Evolutionary conservation across 768 basidiomycete genomes (phyloP).

Genomic region (Chiua virens): DNA sequence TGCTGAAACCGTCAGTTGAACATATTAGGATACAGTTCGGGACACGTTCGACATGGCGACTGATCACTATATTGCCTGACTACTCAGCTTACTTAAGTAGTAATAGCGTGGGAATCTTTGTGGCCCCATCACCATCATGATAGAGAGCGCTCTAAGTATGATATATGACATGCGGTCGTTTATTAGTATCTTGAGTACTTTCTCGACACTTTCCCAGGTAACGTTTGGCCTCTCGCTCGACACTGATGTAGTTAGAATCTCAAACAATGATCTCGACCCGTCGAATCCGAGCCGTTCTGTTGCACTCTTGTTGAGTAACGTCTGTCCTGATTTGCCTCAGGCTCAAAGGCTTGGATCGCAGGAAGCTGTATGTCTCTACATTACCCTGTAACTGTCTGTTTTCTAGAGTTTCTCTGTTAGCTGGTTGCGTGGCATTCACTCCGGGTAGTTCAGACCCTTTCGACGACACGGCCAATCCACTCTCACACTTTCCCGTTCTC

Average conservation of each 20-base stretch:
- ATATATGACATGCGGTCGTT: not conserved
- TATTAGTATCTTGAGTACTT: not conserved
- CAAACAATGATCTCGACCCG: conserved; percentile 13
- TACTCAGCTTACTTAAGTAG: too few species aligned
- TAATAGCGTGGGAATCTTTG: too few species aligned
- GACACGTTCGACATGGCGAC: too few species aligned
- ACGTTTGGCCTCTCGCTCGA: not conserved
- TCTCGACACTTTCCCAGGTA: not conserved
- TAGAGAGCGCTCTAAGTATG: too few species aligned
- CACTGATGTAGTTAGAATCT: conserved; percentile 8
- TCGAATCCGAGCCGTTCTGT: conserved; percentile 5
- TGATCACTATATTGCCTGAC: too few species aligned
- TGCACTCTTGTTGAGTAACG: conserved; percentile 8
- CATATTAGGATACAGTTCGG: too few species aligned
- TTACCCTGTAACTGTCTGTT: not conserved
- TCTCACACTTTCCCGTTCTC: conserved; percentile 7
- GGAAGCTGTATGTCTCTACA: not conserved
- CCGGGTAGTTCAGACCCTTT: not conserved
- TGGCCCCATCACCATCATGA: too few species aligned
- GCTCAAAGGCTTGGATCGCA: conserved; percentile 5
- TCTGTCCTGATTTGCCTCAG: not conserved
- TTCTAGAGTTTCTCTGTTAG: not conserved
- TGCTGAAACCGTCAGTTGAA: too few species aligned
- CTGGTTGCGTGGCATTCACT: not conserved
- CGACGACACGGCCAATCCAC: not conserved